Base-by-base conservation (phyloP, 2,329 filamentous ascomycete species). In the Trichoderma atrobrunneum region DNA sequence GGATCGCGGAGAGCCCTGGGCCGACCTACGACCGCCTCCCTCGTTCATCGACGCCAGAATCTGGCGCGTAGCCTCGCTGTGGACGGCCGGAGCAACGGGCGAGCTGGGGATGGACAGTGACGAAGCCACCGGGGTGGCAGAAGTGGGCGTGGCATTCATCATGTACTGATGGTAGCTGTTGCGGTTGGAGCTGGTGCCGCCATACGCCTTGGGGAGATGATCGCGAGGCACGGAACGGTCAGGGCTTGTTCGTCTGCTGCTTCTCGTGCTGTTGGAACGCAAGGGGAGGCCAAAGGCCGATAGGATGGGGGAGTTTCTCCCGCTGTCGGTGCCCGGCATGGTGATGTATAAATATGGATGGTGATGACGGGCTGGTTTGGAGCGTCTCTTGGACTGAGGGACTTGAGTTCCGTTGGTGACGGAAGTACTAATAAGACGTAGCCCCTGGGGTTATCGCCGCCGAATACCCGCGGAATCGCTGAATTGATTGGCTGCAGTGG, bases 231-330 rank as follows among this genome's bases (percentile, higher is more conserved):
- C 39, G 34, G 74, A 72, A 65, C 73, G 72, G 71, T 75, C 73
- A 43, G 62, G 62, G n/a, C 65, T 76, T 11, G 72, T 21, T 2
- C 66, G 62, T 30, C 70, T 73, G 61, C 72, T 68, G 32, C 75
- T 73, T 43, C 60, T 71, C 57, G 72, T 76, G 74, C 76, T 77
- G 73, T 76, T 77, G 7, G 78, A 76, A n/a, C 75, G 72, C 36
- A 78, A 72, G 24, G 79, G 75, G 34, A 81, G 72, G 71, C 80
- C 80, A 75, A 82, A 81, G 62, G 80, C 81, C 34, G 80, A 81
- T 65, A 77, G 75, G 51, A 80, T 75, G 57, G 80, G 79, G 73
- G 76, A 73, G 57, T 54, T 48, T 28, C 48, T 48, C 51, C 72
- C 69, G 36, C 69, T 72, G n/a, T 65, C 63, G 14, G 51, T 57